Conservation (phyloP, 1,284 basidiomycete species). For the Microbotryomycetes sp. region DNA sequence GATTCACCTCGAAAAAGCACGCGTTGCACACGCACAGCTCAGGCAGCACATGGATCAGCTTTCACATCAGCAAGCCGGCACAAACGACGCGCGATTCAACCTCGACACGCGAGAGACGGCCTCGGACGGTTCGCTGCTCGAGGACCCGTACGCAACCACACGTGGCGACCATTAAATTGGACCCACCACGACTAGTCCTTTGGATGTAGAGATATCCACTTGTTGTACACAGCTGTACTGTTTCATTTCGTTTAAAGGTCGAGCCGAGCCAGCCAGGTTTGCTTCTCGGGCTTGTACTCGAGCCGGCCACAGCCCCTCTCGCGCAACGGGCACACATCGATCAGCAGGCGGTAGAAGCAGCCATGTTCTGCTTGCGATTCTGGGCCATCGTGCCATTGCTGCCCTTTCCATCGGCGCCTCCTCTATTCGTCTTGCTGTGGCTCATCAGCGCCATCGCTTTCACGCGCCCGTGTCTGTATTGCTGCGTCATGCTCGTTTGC, state of each 20-base stretch:
- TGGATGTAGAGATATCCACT: no score
- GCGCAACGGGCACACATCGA: no score
- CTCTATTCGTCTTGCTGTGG: neutral
- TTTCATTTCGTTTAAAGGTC: no score
- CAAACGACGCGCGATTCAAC: neutral
- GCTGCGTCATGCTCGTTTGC: neutral
- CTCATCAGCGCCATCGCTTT: neutral
- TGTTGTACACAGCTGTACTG: no score
- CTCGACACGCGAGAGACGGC: conserved; percentile 27
- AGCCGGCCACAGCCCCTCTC: no score
- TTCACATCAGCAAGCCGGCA: neutral
- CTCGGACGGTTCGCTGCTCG: conserved; percentile 24
- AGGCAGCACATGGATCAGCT: neutral
- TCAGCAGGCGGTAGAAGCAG: no score
- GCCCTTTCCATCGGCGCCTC: neutral
- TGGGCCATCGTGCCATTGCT: neutral
- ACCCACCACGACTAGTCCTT: neutral
- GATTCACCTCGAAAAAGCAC: conserved; percentile 17
- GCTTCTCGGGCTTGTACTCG: no score
- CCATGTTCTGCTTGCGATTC: neutral
- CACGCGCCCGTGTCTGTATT: neutral
- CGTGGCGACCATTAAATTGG: conserved; percentile 32
- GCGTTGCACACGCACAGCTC: neutral
- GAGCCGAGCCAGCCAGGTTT: no score
- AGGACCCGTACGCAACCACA: conserved; percentile 35